Conservation (phyloP, 2,329 filamentous ascomycete species). For the Fusarium compactum region DNA sequence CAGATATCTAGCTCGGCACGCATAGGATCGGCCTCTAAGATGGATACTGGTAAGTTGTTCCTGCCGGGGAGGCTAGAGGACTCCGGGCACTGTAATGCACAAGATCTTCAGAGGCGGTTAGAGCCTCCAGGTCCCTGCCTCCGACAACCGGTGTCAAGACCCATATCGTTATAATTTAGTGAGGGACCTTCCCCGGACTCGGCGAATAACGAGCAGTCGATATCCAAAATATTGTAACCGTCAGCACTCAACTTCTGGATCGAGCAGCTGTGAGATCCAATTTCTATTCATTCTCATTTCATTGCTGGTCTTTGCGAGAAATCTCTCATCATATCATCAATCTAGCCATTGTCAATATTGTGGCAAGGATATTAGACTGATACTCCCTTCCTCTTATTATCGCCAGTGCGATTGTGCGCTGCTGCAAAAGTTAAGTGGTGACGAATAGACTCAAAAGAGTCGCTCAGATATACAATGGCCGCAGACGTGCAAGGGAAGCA, state of each 20-base stretch:
- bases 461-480: slow-evolving; percentile 35
- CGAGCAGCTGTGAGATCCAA: not conserved
- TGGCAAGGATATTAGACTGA: not conserved
- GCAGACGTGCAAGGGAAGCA: slow-evolving; percentile 35
- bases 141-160: slow-evolving; percentile 34
- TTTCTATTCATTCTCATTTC: not conserved
- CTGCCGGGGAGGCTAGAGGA: slow-evolving; percentile 1
- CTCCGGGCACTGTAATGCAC: slow-evolving; percentile 2
- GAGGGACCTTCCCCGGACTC: slow-evolving; percentile 18
- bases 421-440: slow-evolving; percentile 4
- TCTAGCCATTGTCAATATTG: not conserved
- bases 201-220: slow-evolving; percentile 33
- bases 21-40: not conserved
- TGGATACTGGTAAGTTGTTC: not conserved
- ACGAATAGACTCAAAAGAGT: slow-evolving; percentile 16
- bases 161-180: slow-evolving; percentile 10
- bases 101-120: slow-evolving; percentile 1
- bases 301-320: not conserved
- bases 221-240: slow-evolving; percentile 30
- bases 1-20: not conserved
- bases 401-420: not conserved
- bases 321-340: not conserved
- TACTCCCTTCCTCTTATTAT: not conserved
- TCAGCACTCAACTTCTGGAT: slow-evolving; percentile 30
- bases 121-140: slow-evolving; percentile 7